phyloP scores from a whole-genome alignment of 768 basidiomycete species.

The Neoboletus subvelutipes region DNA sequence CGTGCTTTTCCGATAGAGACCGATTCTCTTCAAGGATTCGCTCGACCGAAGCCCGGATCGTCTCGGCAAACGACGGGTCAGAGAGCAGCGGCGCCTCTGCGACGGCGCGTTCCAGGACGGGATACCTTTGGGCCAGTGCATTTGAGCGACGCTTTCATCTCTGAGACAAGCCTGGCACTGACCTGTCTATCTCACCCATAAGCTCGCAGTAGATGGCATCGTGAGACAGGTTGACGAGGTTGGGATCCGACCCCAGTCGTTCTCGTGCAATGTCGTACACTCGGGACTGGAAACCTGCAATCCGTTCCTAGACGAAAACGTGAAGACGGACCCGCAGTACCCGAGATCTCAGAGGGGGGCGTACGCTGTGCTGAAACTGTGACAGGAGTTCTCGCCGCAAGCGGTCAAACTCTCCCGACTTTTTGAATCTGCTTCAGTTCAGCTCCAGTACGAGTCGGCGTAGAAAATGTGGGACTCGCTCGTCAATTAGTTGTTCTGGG shows the following conservation, averaged over 20 bases:
- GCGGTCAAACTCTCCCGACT: constrained; percentile 76
- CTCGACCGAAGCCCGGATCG: constrained; percentile 42
- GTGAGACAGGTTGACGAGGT: constrained; percentile 50
- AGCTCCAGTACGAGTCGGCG: neutral
- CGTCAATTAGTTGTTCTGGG: constrained; percentile 63
- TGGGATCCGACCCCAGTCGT: constrained; percentile 52
- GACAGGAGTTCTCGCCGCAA: constrained; percentile 62
- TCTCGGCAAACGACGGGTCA: constrained; percentile 46
- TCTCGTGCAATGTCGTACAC: constrained; percentile 63
- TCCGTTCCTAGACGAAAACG: constrained; percentile 42
- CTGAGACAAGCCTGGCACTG: neutral
- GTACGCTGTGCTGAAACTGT: constrained; percentile 61
- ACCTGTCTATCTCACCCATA: constrained; percentile 74
- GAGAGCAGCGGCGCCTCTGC: constrained; percentile 48
- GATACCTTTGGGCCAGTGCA: constrained; percentile 44
- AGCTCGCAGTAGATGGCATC: constrained; percentile 60
- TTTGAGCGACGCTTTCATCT: neutral
- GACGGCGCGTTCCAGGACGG: constrained; percentile 63
- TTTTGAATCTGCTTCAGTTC: constrained; percentile 60
- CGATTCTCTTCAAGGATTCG: constrained; percentile 46
- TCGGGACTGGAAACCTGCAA: constrained; percentile 51
- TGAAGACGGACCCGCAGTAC: neutral
- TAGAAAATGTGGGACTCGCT: constrained; percentile 39
- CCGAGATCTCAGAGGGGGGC: constrained; percentile 15
- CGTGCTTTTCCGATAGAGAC: neutral